These are phyloP conservation scores for Ceratopteris richardii DNA, from an alignment of 75 land plant species.

Conservation along the genomic window DNA sequence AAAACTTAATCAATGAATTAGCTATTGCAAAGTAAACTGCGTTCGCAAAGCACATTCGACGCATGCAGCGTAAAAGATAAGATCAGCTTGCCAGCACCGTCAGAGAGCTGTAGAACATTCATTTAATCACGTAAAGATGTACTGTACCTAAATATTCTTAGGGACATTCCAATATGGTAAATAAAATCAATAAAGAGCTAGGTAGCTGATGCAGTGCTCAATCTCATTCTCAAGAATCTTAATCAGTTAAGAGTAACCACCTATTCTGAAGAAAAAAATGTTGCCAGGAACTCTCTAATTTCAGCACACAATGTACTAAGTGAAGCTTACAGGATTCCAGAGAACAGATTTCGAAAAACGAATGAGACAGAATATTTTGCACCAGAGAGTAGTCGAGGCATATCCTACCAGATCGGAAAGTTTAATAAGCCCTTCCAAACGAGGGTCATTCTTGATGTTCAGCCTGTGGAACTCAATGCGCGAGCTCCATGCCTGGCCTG, in stretches of 20 bases:
- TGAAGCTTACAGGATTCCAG: background rate
- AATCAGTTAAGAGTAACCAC: background rate
- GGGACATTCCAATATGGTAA: too few relatives aligned
- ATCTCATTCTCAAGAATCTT: background rate
- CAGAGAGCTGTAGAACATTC: too few relatives aligned
- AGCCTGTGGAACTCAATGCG: slow-evolving; percentile 87
- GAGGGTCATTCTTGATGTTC: slow-evolving; percentile 90
- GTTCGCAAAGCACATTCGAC: background rate
- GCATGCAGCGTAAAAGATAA: too few relatives aligned
- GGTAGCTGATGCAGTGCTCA: too few relatives aligned
- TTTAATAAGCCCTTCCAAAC: slow-evolving; percentile 92
- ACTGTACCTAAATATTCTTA: too few relatives aligned
- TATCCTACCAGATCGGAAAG: slow-evolving; percentile 69
- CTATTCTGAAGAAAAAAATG: background rate
- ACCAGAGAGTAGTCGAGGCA: too few relatives aligned
- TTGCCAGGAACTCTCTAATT: too few relatives aligned
- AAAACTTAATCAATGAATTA: background rate
- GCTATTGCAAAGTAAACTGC: background rate
- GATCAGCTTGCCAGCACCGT: too few relatives aligned
- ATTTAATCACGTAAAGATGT: too few relatives aligned
- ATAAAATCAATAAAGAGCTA: too few relatives aligned
- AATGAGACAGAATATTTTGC: background rate
- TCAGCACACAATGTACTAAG: too few relatives aligned
- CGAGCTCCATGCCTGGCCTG: slow-evolving; percentile 43
- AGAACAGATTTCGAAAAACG: background rate